Conservation (phyloP, 2,329 filamentous ascomycete species). For the Pseudogymnoascus sp. region DNA sequence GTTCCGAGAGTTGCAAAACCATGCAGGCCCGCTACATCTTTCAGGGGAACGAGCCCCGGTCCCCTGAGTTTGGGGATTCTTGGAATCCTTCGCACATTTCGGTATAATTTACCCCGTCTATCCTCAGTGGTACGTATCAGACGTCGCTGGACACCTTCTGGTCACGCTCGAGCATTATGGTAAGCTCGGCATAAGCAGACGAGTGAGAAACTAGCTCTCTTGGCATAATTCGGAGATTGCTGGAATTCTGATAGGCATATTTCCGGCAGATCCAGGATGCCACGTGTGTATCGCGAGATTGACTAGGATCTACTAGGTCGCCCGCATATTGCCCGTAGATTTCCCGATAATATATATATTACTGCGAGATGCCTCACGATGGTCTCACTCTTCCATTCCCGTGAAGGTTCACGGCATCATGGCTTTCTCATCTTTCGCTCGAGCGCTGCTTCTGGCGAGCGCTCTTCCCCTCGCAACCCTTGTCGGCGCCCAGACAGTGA, state of each 20-base stretch:
- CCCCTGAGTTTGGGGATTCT: not conserved
- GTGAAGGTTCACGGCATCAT: conserved; percentile 2
- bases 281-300: not conserved
- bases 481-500: not conserved
- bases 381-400: not conserved
- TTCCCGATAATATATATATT: not conserved
- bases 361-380: not conserved
- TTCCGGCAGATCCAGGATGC: not conserved
- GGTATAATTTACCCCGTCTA: not conserved
- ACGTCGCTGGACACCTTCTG: not conserved
- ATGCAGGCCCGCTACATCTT: not conserved
- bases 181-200: not conserved
- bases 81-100: not conserved
- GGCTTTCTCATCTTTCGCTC: not conserved
- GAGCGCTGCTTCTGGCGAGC: not conserved
- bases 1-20: not conserved
- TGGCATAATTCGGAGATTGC: conserved; percentile 3
- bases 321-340: not conserved
- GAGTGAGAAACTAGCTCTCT: not conserved
- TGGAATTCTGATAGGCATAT: not conserved
- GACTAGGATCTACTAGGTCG: not conserved
- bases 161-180: not conserved
- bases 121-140: not conserved
- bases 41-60: not conserved
- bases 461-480: not conserved